phyloP scores from a whole-genome alignment of 306 rosid species.

The Gleditsia sinensis region DNA sequence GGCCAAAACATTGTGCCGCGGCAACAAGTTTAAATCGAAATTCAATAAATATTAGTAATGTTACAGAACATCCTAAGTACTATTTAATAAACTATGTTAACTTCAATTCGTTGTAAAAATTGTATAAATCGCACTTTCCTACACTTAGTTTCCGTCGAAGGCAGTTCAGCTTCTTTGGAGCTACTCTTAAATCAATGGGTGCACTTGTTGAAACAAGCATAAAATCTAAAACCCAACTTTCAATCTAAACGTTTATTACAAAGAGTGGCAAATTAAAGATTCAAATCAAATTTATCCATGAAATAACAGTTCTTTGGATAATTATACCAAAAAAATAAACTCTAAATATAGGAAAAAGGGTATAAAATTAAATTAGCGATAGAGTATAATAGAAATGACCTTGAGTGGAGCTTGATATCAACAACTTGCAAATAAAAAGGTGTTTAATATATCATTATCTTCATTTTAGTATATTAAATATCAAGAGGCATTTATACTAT shows the following conservation, averaged over 20 bases:
- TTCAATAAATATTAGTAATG: not conserved
- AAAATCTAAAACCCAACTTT: not conserved
- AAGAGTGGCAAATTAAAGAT: slow-evolving; percentile 4
- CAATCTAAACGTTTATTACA: slow-evolving; percentile 33
- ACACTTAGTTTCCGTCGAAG: slow-evolving; percentile 39
- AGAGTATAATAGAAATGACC: too few relatives aligned
- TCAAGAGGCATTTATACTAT: too few relatives aligned
- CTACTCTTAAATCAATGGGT: slow-evolving; percentile 23
- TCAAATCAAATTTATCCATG: not conserved
- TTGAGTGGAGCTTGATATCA: too few relatives aligned
- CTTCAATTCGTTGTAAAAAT: slow-evolving; percentile 26
- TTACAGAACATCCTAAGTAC: not conserved
- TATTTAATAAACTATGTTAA: slow-evolving; percentile 20
- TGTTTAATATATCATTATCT: too few relatives aligned
- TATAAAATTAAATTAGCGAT: too few relatives aligned
- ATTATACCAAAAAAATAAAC: not conserved
- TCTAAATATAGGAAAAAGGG: too few relatives aligned
- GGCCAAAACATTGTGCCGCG: slow-evolving; percentile 36
- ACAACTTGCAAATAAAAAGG: too few relatives aligned
- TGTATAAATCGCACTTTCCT: not conserved
- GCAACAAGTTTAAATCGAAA: slow-evolving; percentile 25
- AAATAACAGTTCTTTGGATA: not conserved
- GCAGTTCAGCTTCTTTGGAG: slow-evolving; percentile 30
- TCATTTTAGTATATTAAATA: too few relatives aligned
- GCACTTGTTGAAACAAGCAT: not conserved